These are phyloP conservation scores for Cenchrus fungigraminus DNA, from an alignment of 176 grass and related monocot species.

Conservation along the genomic window DNA sequence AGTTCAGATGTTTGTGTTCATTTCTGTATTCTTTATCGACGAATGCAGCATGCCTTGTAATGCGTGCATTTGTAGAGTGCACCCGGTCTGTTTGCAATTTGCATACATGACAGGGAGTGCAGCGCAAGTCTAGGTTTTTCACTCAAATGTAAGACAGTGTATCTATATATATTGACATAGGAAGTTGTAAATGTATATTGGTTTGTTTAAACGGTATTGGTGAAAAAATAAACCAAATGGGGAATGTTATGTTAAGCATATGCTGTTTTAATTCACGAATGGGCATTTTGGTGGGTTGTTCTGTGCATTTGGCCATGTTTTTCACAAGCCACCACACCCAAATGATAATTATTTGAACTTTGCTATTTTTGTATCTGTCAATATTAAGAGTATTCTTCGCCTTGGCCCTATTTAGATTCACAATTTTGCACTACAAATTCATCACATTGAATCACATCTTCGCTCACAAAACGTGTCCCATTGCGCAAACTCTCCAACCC, in stretches of 20 bases:
- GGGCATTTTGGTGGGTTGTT: no score
- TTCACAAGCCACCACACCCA: no score
- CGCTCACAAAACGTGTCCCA: no score
- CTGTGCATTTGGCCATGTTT: no score
- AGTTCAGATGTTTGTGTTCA: not conserved
- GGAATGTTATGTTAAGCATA: not conserved
- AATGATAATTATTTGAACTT: no score
- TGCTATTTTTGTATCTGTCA: no score
- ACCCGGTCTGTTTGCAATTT: not conserved
- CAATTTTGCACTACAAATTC: no score
- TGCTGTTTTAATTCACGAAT: no score
- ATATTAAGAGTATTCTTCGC: no score
- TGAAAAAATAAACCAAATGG: not conserved
- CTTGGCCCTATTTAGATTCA: no score
- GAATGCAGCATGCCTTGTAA: not conserved
- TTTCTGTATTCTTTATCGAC: not conserved
- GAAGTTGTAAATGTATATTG: constrained; percentile 25
- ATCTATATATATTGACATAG: constrained; percentile 30
- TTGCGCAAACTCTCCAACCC: no score
- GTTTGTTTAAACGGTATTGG: not conserved
- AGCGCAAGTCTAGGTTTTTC: constrained; percentile 1
- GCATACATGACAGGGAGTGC: constrained; percentile 14
- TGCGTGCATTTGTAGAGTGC: not conserved
- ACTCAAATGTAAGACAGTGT: constrained; percentile 1
- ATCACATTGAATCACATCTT: no score